phyloP scores from a whole-genome alignment of 2,329 filamentous ascomycete genomes.

The Colletotrichum godetiae region DNA sequence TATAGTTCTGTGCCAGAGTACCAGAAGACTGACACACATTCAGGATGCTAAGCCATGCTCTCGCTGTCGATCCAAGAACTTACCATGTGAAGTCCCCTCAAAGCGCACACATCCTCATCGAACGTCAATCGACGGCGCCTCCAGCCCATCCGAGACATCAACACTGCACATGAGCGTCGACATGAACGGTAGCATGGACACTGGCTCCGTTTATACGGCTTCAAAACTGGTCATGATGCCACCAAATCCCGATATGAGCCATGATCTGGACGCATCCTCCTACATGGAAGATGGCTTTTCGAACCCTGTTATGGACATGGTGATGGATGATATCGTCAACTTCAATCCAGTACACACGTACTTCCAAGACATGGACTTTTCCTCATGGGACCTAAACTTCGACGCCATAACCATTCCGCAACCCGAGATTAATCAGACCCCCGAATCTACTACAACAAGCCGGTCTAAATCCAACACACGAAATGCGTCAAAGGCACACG shows the following conservation, averaged over 20 bases:
- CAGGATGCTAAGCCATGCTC: conserved; percentile 31
- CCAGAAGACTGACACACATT: neutral
- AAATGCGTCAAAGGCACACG: conserved; percentile 44
- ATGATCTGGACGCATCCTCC: conserved; percentile 11
- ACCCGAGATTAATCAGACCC: conserved; percentile 42
- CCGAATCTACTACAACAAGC: conserved; percentile 41
- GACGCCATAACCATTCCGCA: conserved; percentile 43
- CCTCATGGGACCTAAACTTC: conserved; percentile 46
- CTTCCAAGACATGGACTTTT: conserved; percentile 47
- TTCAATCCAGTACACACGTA: conserved; percentile 43
- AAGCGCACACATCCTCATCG: conserved; percentile 23
- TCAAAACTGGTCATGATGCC: conserved; percentile 16
- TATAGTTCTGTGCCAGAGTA: neutral
- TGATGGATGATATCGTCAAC: conserved; percentile 37
- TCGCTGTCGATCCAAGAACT: conserved; percentile 26
- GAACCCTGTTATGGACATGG: conserved; percentile 27
- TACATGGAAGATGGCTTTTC: conserved; percentile 25
- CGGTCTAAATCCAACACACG: conserved; percentile 37
- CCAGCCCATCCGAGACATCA: conserved; percentile 30
- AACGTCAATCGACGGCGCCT: conserved; percentile 15
- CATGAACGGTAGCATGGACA: conserved; percentile 10
- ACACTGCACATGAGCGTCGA: conserved; percentile 25
- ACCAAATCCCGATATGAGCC: conserved; percentile 9
- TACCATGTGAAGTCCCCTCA: conserved; percentile 29
- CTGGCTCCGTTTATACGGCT: conserved; percentile 3